phyloP scores from a whole-genome alignment of 768 basidiomycete species.

The Scleroderma bovista region DNA sequence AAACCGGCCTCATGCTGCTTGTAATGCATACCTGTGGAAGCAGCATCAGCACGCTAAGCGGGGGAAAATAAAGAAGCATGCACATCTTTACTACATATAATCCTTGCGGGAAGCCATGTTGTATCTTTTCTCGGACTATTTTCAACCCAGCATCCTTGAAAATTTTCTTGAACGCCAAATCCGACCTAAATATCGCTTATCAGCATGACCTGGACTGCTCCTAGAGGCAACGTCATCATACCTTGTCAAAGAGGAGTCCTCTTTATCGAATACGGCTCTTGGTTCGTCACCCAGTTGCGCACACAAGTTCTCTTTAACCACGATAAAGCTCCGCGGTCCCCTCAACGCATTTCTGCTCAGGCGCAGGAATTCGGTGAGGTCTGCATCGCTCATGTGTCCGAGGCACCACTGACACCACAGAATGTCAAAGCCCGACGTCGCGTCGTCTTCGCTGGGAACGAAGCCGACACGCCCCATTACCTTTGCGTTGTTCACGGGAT shows the following conservation, averaged over 20 bases:
- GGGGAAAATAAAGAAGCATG: conserved; percentile 13
- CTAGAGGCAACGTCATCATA: neutral
- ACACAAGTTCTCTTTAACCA: conserved; percentile 92
- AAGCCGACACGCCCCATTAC: conserved; percentile 67
- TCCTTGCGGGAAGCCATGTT: conserved; percentile 77
- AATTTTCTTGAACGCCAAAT: conserved; percentile 70
- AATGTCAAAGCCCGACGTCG: conserved; percentile 72
- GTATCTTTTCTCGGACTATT: conserved; percentile 68
- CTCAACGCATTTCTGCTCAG: conserved; percentile 47
- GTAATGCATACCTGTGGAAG: conserved; percentile 19
- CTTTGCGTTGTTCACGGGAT: conserved; percentile 30
- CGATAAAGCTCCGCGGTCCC: conserved; percentile 50
- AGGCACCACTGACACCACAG: conserved; percentile 99
- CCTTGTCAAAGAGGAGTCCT: conserved; percentile 91
- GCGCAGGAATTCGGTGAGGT: conserved; percentile 73
- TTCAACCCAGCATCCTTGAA: conserved; percentile 72
- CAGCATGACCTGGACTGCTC: conserved; percentile 1
- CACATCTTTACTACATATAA: conserved; percentile 87
- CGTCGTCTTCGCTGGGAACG: conserved; percentile 48
- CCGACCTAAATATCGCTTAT: conserved; percentile 51
- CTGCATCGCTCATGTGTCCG: conserved; percentile 72
- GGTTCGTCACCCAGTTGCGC: conserved; percentile 49
- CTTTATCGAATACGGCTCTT: conserved; percentile 63
- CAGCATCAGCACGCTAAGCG: conserved; percentile 6
- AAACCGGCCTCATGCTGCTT: neutral